Conservation (phyloP, 345 rosid species). For the Eucalyptus sideroxylon region DNA sequence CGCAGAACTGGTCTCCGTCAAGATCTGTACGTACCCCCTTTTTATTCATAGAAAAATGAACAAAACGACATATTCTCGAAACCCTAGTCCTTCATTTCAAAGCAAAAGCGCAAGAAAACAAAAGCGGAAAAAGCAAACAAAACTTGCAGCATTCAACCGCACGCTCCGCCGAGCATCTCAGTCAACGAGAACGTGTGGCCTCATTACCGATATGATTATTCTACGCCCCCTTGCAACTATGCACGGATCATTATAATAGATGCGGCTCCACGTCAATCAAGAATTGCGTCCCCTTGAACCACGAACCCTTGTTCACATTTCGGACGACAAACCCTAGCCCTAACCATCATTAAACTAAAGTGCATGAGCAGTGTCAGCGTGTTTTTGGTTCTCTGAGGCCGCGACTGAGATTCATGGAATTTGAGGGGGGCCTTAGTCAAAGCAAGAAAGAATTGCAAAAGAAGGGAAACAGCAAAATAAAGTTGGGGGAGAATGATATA, state of each 20-base stretch:
- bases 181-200: slow-evolving; percentile 26
- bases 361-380: neutral
- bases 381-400: neutral
- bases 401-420: neutral
- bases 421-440: neutral
- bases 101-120: neutral
- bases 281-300: slow-evolving; percentile 12
- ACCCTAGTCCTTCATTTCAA: neutral
- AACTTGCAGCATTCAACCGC: slow-evolving; percentile 11
- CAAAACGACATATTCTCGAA: neutral
- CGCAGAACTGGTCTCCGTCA: neutral
- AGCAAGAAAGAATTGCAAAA: neutral
- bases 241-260: neutral
- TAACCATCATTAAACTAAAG: slow-evolving; percentile 1
- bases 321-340: slow-evolving; percentile 8
- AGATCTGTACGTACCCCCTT: neutral
- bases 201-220: slow-evolving; percentile 19
- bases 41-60: neutral
- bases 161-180: slow-evolving; percentile 5
- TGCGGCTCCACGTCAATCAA: neutral
- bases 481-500: neutral
- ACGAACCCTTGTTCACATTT: slow-evolving; percentile 17
- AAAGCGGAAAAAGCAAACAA: neutral
- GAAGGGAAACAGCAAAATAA: neutral
- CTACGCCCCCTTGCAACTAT: neutral